Evolutionary conservation across 306 rosid species (phyloP).

Genomic region (Inga leiocalycina): DNA sequence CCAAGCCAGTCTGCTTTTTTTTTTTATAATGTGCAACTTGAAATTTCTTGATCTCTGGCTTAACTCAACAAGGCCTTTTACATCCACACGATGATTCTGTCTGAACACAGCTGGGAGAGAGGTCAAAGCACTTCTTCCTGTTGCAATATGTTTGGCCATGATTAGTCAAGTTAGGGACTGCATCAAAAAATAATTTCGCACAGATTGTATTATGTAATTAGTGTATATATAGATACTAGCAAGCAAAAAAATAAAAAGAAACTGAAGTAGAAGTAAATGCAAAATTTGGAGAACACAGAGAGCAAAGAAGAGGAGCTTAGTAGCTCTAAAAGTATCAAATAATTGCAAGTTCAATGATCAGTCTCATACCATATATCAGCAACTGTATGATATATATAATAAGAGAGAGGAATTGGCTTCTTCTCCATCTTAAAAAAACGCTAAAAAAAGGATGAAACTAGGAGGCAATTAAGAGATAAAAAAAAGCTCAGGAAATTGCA

Average conservation of each 20-base stretch:
- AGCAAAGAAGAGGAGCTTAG: neutral
- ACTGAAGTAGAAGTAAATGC: constrained; percentile 5
- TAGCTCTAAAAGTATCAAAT: neutral
- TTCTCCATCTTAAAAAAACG: neutral
- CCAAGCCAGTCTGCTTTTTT: constrained; percentile 4
- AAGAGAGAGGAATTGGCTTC: neutral
- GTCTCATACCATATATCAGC: neutral
- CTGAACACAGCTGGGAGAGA: neutral
- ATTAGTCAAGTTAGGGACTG: constrained; percentile 26
- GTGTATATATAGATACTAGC: constrained; percentile 11
- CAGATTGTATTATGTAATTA: neutral
- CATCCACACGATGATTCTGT: neutral
- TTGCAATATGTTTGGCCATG: constrained; percentile 33
- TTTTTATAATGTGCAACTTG: constrained; percentile 22
- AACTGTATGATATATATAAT: neutral
- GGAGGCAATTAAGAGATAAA: too few species aligned
- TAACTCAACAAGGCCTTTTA: neutral
- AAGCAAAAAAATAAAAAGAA: constrained; percentile 14
- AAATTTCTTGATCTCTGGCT: constrained; percentile 26
- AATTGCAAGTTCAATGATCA: neutral
- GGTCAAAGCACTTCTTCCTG: neutral
- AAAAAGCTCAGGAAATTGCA: neutral
- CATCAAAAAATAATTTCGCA: neutral
- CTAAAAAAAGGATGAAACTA: neutral
- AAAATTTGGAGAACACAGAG: neutral